Percentiles rank a stretch among this genome's conserved stretches.
Conservation (phyloP, 331 rosid genomes). For the Erythrophleum ivorense region DNA sequence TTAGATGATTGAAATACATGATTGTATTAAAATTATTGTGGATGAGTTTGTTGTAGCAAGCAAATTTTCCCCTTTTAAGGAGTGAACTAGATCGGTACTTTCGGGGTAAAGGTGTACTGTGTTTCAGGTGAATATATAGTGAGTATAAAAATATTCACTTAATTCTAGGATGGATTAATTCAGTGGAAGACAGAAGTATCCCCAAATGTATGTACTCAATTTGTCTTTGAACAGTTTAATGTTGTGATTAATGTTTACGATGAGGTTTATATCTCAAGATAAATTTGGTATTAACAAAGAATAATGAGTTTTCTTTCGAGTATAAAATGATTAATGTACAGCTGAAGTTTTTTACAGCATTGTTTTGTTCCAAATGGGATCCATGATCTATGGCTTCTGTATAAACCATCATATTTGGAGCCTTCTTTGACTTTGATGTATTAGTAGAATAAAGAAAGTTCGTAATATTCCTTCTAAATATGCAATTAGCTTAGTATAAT, state of each 20-base stretch:
- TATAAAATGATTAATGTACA: neutral
- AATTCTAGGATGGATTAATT: neutral
- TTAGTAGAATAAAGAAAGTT: neutral
- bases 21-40: neutral
- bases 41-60: neutral
- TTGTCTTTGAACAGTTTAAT: neutral
- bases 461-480: neutral
- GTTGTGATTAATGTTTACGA: neutral
- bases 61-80: neutral
- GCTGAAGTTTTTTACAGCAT: neutral
- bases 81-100: no score
- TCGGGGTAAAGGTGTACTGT: neutral
- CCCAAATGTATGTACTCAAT: neutral
- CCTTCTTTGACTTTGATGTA: neutral
- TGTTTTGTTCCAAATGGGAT: neutral
- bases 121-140: neutral
- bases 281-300: neutral
- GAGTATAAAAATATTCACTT: neutral
- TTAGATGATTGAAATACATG: neutral
- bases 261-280: neutral
- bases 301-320: neutral
- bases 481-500: neutral
- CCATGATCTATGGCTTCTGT: no score
- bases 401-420: neutral
- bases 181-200: neutral